phyloP scores from a whole-genome alignment of 768 basidiomycete species.

The Kondoa malvinella region DNA sequence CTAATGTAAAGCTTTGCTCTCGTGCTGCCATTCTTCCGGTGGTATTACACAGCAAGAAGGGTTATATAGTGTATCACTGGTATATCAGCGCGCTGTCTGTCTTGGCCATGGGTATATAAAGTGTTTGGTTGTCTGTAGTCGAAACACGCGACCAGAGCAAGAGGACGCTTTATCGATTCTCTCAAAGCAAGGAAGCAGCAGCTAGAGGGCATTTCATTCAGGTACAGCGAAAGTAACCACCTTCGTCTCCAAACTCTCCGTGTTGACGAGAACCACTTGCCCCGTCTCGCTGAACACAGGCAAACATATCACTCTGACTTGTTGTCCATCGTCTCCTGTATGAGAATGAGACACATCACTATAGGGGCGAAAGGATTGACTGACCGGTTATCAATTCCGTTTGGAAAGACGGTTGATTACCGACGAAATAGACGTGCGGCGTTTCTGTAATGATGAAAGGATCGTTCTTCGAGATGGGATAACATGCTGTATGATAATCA shows the following conservation, averaged over 20 bases:
- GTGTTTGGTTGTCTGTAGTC: no score
- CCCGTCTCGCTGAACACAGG: conserved; percentile 69
- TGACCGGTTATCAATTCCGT: conserved; percentile 48
- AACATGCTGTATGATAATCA: conserved; percentile 47
- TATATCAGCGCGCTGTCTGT: no score
- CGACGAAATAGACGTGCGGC: conserved; percentile 81
- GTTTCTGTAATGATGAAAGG: conserved; percentile 76
- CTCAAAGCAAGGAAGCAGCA: no score
- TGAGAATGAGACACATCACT: not conserved
- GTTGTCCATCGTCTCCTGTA: conserved; percentile 24
- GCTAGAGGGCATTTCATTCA: not conserved
- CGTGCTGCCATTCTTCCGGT: no score
- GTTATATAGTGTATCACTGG: no score
- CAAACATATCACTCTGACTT: conserved; percentile 53
- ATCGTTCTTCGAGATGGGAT: conserved; percentile 71
- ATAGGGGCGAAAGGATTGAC: conserved; percentile 11
- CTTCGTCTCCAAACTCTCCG: conserved; percentile 54
- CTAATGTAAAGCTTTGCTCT: conserved; percentile 35
- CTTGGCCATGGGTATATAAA: no score
- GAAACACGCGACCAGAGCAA: no score
- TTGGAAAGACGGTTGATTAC: conserved; percentile 68
- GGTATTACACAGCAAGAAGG: no score
- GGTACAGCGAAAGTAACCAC: conserved; percentile 21
- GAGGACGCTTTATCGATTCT: no score
- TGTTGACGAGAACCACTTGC: conserved; percentile 57